A percentile compares a stretch with the other conserved stretches of the same genome.
These are phyloP conservation scores for Catharanthus roseus DNA, from an alignment of 257 asterid genomes.

Conservation along the genomic window DNA sequence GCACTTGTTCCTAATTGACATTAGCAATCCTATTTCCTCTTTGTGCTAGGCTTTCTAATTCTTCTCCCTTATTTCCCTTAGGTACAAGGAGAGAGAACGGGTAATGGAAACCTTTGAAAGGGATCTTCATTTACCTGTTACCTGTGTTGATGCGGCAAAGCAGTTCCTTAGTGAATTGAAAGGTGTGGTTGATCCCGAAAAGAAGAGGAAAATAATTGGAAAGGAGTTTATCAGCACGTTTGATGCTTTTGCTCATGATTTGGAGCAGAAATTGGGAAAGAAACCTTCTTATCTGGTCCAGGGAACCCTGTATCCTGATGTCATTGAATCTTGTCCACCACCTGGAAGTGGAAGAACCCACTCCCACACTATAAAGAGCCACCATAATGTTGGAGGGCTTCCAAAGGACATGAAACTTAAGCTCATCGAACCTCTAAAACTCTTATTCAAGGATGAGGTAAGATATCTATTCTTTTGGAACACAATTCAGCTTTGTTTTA, in stretches of 20 bases:
- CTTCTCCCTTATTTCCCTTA: slow-evolving; percentile 12
- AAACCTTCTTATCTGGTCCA: slow-evolving; percentile 79
- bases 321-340: slow-evolving; percentile 96
- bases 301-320: slow-evolving; percentile 97
- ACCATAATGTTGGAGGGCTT: slow-evolving; percentile 95
- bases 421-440: slow-evolving; percentile 96
- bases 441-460: slow-evolving; percentile 97
- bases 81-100: slow-evolving; percentile 82
- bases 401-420: slow-evolving; percentile 96
- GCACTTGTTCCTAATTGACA: background rate
- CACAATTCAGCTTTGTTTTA: background rate
- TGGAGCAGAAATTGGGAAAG: slow-evolving; percentile 65
- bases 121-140: slow-evolving; percentile 90
- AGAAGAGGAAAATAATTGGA: slow-evolving; percentile 90
- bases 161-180: slow-evolving; percentile 81
- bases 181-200: slow-evolving; percentile 95
- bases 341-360: slow-evolving; percentile 97
- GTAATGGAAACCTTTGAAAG: slow-evolving; percentile 84
- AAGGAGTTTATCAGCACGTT: slow-evolving; percentile 75
- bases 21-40: background rate
- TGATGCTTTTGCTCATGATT: slow-evolving; percentile 69
- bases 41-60: slow-evolving; percentile 4
- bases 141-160: slow-evolving; percentile 79
- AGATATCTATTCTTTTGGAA: slow-evolving; percentile 2
- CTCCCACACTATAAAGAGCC: slow-evolving; percentile 97